Conservation (phyloP, 2,329 filamentous ascomycete species). For the Cordyceps farinosa region DNA sequence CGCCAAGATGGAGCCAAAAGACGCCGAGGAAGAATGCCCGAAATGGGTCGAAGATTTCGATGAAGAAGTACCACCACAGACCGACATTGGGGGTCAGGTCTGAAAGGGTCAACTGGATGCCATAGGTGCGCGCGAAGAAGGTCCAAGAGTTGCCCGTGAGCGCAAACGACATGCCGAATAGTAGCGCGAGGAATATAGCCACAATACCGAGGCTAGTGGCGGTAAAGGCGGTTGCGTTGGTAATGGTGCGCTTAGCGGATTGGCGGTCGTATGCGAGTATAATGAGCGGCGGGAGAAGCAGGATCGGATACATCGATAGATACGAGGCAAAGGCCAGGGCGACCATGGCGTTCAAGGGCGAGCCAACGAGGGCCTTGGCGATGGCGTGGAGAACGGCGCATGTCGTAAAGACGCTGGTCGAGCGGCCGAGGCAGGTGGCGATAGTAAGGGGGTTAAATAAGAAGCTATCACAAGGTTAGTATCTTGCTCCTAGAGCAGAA, state of each 20-base stretch:
- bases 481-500: background rate
- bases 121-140: constrained; percentile 85
- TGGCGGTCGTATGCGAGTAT: constrained; percentile 75
- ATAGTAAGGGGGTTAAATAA: constrained; percentile 95
- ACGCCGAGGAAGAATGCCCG: constrained; percentile 94
- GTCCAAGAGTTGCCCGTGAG: constrained; percentile 78
- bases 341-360: constrained; percentile 72
- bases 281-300: constrained; percentile 78
- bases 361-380: constrained; percentile 72
- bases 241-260: constrained; percentile 29
- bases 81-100: constrained; percentile 94
- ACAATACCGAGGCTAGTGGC: constrained; percentile 52
- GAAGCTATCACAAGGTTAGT: constrained; percentile 53
- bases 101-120: constrained; percentile 83
- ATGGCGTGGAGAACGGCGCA: constrained; percentile 83
- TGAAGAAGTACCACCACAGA: constrained; percentile 99
- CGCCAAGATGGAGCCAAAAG: constrained; percentile 92
- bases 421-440: constrained; percentile 82
- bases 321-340: constrained; percentile 85
- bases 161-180: constrained; percentile 69
- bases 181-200: constrained; percentile 49
- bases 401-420: constrained; percentile 84
- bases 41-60: constrained; percentile 99
- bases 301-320: constrained; percentile 83
- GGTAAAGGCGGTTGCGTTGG: constrained; percentile 49